Evolutionary conservation across 345 rosid species (phyloP).

Genomic region (Citropsis articulata): DNA sequence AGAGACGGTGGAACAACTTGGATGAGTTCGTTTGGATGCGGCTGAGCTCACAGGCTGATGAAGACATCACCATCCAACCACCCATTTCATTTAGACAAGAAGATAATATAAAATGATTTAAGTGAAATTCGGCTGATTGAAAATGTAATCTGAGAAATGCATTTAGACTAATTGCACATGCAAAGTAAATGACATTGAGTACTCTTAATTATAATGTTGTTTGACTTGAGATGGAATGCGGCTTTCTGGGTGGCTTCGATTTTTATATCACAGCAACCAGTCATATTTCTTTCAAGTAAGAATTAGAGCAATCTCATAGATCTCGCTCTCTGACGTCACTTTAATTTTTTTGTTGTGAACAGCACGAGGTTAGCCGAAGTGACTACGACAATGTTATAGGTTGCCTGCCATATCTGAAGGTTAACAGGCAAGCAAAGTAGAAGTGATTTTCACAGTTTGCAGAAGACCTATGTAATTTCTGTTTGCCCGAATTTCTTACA

Average conservation of each 20-base stretch:
- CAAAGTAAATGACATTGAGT: background rate
- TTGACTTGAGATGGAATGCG: background rate
- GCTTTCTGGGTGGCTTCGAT: background rate
- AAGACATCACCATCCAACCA: background rate
- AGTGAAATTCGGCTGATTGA: background rate
- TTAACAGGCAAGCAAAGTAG: constrained; percentile 69
- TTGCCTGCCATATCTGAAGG: constrained; percentile 83
- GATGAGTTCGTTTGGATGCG: background rate
- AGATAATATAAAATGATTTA: background rate
- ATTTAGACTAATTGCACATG: background rate
- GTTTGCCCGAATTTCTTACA: constrained; percentile 8
- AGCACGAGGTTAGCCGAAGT: constrained; percentile 64
- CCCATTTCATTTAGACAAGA: background rate
- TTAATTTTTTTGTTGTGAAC: constrained; percentile 19
- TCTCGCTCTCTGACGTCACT: background rate
- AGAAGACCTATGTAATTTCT: constrained; percentile 13
- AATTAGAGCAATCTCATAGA: background rate
- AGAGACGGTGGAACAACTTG: background rate
- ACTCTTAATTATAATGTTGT: background rate
- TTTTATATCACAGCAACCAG: background rate
- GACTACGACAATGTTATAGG: constrained; percentile 93
- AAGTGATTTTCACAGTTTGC: constrained; percentile 11
- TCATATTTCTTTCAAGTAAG: background rate
- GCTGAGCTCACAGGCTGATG: background rate
- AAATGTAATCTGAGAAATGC: background rate